These are phyloP conservation scores for Stachybotrys chlorohalonatus DNA, from an alignment of 2,329 filamentous ascomycete genomes.

Conservation along the genomic window DNA sequence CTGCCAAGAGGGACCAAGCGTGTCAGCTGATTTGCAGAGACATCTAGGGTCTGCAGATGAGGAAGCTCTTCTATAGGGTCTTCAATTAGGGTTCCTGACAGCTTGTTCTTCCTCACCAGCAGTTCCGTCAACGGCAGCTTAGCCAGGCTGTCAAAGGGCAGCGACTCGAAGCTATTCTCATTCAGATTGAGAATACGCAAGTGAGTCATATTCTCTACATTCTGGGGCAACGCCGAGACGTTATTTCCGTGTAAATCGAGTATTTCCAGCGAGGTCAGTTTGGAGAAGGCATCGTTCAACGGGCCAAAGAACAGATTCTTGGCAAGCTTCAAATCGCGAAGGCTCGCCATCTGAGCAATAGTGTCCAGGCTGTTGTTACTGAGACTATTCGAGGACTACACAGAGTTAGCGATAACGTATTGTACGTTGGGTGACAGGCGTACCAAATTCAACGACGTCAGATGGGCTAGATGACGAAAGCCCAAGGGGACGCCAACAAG, in stretches of 20 bases:
- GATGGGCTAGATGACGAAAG: constrained; percentile 58
- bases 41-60: constrained; percentile 65
- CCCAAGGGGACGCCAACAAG: constrained; percentile 67
- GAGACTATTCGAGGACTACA: constrained; percentile 71
- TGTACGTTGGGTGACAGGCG: constrained; percentile 16
- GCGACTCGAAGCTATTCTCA: constrained; percentile 63
- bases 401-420: constrained; percentile 9
- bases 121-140: constrained; percentile 66
- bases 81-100: constrained; percentile 64
- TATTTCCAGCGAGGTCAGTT: constrained; percentile 62
- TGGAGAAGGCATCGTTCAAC: constrained; percentile 53
- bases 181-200: constrained; percentile 72
- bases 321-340: constrained; percentile 75
- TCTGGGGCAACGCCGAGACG: constrained; percentile 60
- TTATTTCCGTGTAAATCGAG: constrained; percentile 78
- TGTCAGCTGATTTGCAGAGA: constrained; percentile 66
- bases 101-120: constrained; percentile 65
- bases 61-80: constrained; percentile 48
- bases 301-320: constrained; percentile 66
- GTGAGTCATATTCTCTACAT: constrained; percentile 55
- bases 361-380: constrained; percentile 62
- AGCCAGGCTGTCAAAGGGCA: constrained; percentile 63
- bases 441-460: constrained; percentile 78
- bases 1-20: constrained; percentile 36
- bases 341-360: constrained; percentile 60